Base-by-base conservation (phyloP, 164 flowering plant genomes). In the Magnolia changhungtana region DNA sequence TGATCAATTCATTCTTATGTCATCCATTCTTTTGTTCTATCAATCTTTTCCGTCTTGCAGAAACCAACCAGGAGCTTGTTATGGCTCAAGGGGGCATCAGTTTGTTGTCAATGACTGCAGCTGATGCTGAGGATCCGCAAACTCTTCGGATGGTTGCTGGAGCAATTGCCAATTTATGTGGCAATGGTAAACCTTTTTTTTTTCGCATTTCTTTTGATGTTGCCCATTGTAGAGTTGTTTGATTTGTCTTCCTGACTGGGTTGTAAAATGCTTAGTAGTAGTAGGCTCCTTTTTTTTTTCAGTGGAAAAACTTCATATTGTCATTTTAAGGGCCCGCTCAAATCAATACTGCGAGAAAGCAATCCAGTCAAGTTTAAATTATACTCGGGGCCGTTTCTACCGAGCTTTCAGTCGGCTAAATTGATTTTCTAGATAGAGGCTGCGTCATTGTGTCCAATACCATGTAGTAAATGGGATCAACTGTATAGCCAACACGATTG, bases 101-200 rank as follows among this genome's bases (percentile, higher is more conserved):
- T 76, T 84, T 96, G 78, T 81, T 96, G 78, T 87, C 98, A 67
- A 74, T 77, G 71, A 88, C 96, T 63, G 97, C 99, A 75, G 83
- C 88, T 67, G 89, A 87, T 81, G 98, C 98, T 21, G 90, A 90
- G 74, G 98, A 95, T 82, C 91, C 98, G 76, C 98, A 95, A 78
- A 95, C 98, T 21, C 97, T 95, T 77, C 90, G 98, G 52, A 95
- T 95, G 98, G 94, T 95, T 80, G 98, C 98, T 80, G 98, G 98
- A 76, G 98, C 98, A 29, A 85, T 95, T 24, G 98, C 98, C 67
- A 95, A 95, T 86, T 89, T 95, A 52, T 95, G 98, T 78, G 98
- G 98, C 69, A 95, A 95, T 78, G 98, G 98, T 93, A 91, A 79
- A 72, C 64, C 45, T 37, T 37, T 4, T 37, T 37, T 37, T 5